phyloP scores from a whole-genome alignment of 2,329 filamentous ascomycete genomes.

The Paraconiothyrium sp. region DNA sequence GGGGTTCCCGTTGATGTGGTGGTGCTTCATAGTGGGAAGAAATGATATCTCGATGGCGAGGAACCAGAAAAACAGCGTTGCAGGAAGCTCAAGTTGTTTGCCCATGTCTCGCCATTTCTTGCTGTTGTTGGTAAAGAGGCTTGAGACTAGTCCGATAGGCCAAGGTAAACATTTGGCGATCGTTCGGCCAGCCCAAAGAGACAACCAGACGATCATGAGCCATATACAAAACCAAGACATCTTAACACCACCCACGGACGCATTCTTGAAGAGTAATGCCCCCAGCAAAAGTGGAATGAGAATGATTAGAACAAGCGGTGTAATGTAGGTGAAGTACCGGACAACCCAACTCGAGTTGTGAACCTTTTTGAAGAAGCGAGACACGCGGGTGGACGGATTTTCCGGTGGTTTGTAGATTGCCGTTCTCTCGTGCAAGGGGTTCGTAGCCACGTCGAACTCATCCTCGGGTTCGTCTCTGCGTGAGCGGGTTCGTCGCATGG shows the following conservation, averaged over 20 bases:
- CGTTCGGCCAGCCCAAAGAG: conserved; percentile 80
- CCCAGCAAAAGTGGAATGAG: conserved; percentile 75
- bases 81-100: conserved; percentile 82
- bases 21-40: conserved; percentile 78
- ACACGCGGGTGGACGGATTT: conserved; percentile 68
- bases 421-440: conserved; percentile 73
- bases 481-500: conserved; percentile 63
- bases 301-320: conserved; percentile 70
- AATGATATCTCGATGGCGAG: conserved; percentile 87
- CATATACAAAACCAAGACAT: conserved; percentile 94
- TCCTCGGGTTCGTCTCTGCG: conserved; percentile 67
- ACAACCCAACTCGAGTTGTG: conserved; percentile 73
- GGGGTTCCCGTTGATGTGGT: conserved; percentile 64
- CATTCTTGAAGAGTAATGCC: conserved; percentile 64
- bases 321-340: conserved; percentile 76
- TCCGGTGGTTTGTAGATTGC: conserved; percentile 71
- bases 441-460: conserved; percentile 73
- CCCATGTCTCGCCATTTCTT: conserved; percentile 96
- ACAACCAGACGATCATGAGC: conserved; percentile 93
- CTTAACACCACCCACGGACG: conserved; percentile 76
- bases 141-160: conserved; percentile 70
- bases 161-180: conserved; percentile 72
- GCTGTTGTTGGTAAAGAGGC: conserved; percentile 82
- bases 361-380: conserved; percentile 70
- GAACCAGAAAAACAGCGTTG: conserved; percentile 91